Evolutionary conservation across 495 filamentous ascomycete species (phyloP).

Genomic region (Aspergillus wentii): DNA sequence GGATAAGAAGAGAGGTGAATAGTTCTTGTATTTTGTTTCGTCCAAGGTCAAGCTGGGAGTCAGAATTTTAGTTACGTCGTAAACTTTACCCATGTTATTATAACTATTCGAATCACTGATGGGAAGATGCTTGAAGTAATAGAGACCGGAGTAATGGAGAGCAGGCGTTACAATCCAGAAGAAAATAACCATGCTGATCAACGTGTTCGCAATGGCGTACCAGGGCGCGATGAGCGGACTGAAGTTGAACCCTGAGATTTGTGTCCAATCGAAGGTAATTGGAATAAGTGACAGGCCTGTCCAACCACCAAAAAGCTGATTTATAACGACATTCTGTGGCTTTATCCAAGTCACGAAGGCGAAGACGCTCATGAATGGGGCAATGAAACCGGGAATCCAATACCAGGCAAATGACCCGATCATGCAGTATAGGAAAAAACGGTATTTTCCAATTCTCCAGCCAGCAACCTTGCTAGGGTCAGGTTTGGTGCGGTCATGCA

Average conservation of each 20-base stretch:
- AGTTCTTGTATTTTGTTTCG: slow-evolving; percentile 43
- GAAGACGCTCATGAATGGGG: slow-evolving; percentile 43
- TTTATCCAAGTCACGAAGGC: slow-evolving; percentile 48
- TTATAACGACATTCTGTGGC: slow-evolving; percentile 43
- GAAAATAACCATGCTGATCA: slow-evolving; percentile 51
- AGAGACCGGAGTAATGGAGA: slow-evolving; percentile 47
- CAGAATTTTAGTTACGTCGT: slow-evolving; percentile 50
- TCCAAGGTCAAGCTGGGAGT: slow-evolving; percentile 52
- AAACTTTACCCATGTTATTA: slow-evolving; percentile 49
- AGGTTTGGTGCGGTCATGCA: slow-evolving; percentile 59
- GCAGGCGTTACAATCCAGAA: slow-evolving; percentile 48
- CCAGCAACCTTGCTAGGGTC: slow-evolving; percentile 56
- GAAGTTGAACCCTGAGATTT: slow-evolving; percentile 58
- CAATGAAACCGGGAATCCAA: slow-evolving; percentile 51
- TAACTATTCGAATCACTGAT: slow-evolving; percentile 52
- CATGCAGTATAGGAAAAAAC: slow-evolving; percentile 59
- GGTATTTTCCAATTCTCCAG: slow-evolving; percentile 61
- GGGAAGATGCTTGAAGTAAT: slow-evolving; percentile 50
- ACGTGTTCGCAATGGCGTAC: slow-evolving; percentile 56
- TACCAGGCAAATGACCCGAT: slow-evolving; percentile 56
- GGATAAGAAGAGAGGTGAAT: slow-evolving; percentile 59
- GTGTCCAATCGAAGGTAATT: slow-evolving; percentile 67
- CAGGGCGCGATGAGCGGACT: slow-evolving; percentile 67
- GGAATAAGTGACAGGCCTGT: slow-evolving; percentile 57
- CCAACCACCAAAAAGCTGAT: slow-evolving; percentile 57